These are phyloP conservation scores for Dipodascus albidus DNA, from an alignment of 805 yeast genomes.

Conservation along the genomic window DNA sequence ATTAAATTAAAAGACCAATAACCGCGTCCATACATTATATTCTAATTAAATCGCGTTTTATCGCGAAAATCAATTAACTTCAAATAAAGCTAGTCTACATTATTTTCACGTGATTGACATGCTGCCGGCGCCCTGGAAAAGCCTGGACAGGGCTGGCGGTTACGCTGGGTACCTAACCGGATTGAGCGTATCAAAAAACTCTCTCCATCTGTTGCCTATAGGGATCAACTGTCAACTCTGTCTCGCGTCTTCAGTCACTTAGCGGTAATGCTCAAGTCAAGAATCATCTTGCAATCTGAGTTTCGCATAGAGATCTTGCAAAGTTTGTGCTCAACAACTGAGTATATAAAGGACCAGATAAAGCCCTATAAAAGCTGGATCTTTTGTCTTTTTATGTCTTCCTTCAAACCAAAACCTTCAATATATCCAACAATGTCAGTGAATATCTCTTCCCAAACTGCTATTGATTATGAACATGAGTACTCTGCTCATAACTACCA, in stretches of 20 bases:
- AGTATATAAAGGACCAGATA: slow-evolving; percentile 1
- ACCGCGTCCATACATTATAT: too few relatives aligned
- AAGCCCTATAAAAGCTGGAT: not conserved
- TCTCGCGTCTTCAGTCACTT: slow-evolving; percentile 1
- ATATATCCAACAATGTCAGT: slow-evolving; percentile 17
- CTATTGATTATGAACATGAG: slow-evolving; percentile 56
- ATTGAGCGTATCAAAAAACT: not conserved
- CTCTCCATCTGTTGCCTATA: slow-evolving; percentile 14
- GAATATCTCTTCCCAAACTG: slow-evolving; percentile 50
- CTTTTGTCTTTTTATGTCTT: not conserved
- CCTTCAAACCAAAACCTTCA: too few relatives aligned
- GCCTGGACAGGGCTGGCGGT: not conserved
- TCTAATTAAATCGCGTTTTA: too few relatives aligned
- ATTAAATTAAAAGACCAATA: too few relatives aligned
- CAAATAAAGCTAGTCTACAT: too few relatives aligned
- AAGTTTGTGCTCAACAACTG: not conserved
- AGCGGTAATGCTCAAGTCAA: not conserved
- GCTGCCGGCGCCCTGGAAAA: too few relatives aligned
- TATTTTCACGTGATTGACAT: too few relatives aligned
- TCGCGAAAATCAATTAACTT: too few relatives aligned
- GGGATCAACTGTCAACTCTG: slow-evolving; percentile 5
- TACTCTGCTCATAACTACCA: slow-evolving; percentile 96
- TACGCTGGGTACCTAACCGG: not conserved
- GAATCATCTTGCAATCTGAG: too few relatives aligned
- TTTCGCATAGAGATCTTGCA: too few relatives aligned